Base-by-base conservation (phyloP, 768 basidiomycete genomes). In the Tubosaeta brunneosetosa region DNA sequence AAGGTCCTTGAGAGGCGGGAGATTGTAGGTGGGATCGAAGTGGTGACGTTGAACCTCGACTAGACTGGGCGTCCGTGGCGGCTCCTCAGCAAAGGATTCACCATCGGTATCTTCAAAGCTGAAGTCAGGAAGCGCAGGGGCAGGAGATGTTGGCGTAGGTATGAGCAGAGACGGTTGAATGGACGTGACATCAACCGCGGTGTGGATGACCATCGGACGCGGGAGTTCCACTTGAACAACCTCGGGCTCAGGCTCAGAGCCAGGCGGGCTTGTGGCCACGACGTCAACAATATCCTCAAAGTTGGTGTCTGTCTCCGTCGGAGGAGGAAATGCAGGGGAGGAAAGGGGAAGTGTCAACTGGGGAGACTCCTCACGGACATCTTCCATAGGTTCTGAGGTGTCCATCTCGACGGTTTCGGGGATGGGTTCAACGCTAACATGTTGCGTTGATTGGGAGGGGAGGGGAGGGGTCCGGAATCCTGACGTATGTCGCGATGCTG, bases 1-100 rank as follows among this genome's bases (percentile, higher is more conserved):
- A 17, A 87, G 69, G 9, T 71, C 65, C 53, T 75, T 80, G 40
- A 82, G 69, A 19, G 77, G 74, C 6, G 86, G 86, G 0, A 86
- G 71, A 12, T 75, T 70, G 56, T 84, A 86, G 2, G 69, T 58
- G 26, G 73, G 74, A 53, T 74, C 72, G 52, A 75, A 77, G 38
- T 77, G 73, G 45, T 67, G 69, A 33, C 68, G 70, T 53, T 60
- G 59, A 46, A 47, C 49, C 40, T 58, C 66, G 16, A 53, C 42
- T 2, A 56, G 51, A 19, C 57, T 52, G 13, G 49, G 55, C 12
- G 60, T 50, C 33, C 43, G 58, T 27, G 33, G 33, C 40, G 51
- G 41, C 40, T 64, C 61, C 31, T 67, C 66, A 12, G 25, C 49
- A 8, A 44, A 44, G 9, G 55, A 31, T 58, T 63, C 61, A 49